Conservation (phyloP, 345 rosid genomes). For the Gossypium longicalyx region DNA sequence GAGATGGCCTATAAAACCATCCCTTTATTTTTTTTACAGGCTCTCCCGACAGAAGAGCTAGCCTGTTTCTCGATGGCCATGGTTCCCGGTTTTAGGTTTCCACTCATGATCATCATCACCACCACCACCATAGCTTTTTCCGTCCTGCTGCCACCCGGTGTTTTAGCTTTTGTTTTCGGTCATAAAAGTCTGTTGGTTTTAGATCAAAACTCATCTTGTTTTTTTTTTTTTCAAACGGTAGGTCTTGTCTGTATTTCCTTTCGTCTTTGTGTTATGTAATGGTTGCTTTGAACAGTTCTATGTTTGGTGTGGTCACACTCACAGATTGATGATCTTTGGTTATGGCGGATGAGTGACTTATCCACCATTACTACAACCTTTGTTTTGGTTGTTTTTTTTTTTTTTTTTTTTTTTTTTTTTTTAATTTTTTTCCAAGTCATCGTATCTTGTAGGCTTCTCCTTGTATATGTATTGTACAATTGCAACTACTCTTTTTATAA, state of each 20-base stretch:
- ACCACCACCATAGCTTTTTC: not conserved
- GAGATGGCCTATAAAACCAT: constrained; percentile 17
- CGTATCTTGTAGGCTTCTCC: constrained; percentile 1
- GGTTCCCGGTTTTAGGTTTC: constrained; percentile 27
- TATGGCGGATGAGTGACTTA: constrained; percentile 11
- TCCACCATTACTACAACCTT: constrained; percentile 17
- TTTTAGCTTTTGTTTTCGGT: constrained; percentile 27
- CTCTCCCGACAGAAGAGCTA: constrained; percentile 24
- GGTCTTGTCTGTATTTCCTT: not conserved
- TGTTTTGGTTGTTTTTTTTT: constrained; percentile 17
- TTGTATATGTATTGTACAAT: constrained; percentile 1
- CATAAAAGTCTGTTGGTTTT: constrained; percentile 26
- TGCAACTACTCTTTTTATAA: not conserved
- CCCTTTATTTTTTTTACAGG: constrained; percentile 38
- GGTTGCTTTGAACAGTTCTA: not conserved
- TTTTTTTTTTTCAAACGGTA: not conserved
- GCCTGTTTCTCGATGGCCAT: constrained; percentile 42
- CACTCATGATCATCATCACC: not conserved
- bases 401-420: not conserved
- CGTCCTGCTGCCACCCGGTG: constrained; percentile 11
- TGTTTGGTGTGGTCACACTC: not conserved
- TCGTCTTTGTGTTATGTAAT: not conserved
- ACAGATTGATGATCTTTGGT: constrained; percentile 24
- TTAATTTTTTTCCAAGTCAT: not conserved
- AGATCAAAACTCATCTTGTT: not conserved